Evolutionary conservation across 495 filamentous ascomycete species (phyloP), one percentile per base, ranked within the genome.

Genomic region (Letharia columbiana): DNA sequence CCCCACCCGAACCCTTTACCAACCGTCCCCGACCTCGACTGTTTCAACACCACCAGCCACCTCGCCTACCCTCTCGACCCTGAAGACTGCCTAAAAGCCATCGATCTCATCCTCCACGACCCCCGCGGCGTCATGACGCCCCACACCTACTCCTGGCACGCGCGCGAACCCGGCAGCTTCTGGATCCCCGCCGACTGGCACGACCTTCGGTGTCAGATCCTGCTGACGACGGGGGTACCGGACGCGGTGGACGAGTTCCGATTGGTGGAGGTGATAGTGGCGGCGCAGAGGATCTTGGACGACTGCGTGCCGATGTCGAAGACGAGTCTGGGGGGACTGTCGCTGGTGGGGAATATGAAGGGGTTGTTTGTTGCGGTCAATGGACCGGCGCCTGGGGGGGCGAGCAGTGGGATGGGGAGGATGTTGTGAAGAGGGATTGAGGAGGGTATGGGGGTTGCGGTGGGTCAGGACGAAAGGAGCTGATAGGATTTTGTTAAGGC

Each of bases 341-440:
- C 35, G 42, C 28, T 50, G 64, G n/a, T 66, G 42, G 64, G 64
- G n/a, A 15, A 54, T 33, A 10, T 31, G 31, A 2, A 42, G 17
- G 47, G 20, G 5, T 66, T 66, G 13, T 60, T 66, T 54, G 57
- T 66, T 9, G 8, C 33, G 1, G 44, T 66, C 0, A 56, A 66
- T 61, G 64, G 64, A 18, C 64, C 49, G 49, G 23, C 20, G 18
- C 37, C 20, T 17, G 15, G 1, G 42, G 0, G 18, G 56, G 28
- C 4, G 4, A 6, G 45, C 10, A 28, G 23, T 12, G n/a, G n/a
- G 45, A 8, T 2, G 45, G 20, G 7, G 2, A n/a, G 11, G 49
- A 13, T 11, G 9, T 2, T 1, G 49, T 2, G 3, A 1, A 6
- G 49, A 31, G 49, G 4, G 10, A 4, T 2, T 33, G 28, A 7